Evolutionary conservation across 371 early-diverging fungal species (phyloP), one percentile per base, ranked within the genome.

Genomic region (Mucor sp.): DNA sequence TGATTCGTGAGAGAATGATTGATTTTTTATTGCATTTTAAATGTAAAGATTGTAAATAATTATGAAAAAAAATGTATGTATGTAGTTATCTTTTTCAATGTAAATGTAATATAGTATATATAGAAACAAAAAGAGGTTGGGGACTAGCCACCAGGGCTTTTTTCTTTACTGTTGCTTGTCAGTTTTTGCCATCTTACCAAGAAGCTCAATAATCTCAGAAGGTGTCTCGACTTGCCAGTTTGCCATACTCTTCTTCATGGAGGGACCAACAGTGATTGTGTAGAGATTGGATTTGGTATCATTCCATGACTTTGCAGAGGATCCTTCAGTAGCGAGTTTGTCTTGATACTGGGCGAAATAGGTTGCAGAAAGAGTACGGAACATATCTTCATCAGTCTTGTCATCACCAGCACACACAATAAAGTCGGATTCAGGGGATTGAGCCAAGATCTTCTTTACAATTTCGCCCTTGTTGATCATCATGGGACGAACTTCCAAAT

Each of bases 301-400:
- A 1, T 50, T 55, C 71, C 66, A 66, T n/a, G 62, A 62, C 19
- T 55, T 25, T 25, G 62, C 37, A 25, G 66, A 58, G 1, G 50
- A 21, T 1, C 25, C 27, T 59, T 66, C 53, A 53, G 53, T 25
- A 25, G 27, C 53, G 12, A 53, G 66, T 28, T 58, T 70, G 25
- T 68, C 48, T 14, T 63, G 63, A 41, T 68, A 68, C 17, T 65
- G 69, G 56, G 68, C 66, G 14, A 53, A 53, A 14, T 14, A 53
- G 27, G 53, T 53, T 4, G 74, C 60, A 32, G 87, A 64, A 27
- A 91, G 60, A 3, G 87, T 85, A n/a, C 88, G 78, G 77, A 92
- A 92, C 97, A 97, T 96, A 70, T 97, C 97, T 72, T 96, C 97
- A 70, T 97, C 97, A 6, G 98, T 97, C 77, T 91, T 89, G 78